Conservation (phyloP, 257 asterid genomes). For the Solanum rostratum region DNA sequence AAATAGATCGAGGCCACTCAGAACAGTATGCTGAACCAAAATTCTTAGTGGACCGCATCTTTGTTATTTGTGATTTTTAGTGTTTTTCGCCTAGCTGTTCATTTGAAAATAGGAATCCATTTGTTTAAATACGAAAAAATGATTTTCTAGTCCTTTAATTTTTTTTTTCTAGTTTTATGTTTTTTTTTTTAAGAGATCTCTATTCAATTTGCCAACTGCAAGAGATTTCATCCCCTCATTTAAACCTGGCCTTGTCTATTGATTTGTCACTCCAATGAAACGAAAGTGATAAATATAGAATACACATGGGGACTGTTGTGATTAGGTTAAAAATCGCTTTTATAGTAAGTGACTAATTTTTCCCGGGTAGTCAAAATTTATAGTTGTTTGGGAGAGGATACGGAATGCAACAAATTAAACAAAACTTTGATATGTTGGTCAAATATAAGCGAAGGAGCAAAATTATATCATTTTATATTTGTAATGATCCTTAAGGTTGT, state of each 20-base stretch:
- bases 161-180: too few species aligned
- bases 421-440: too few species aligned
- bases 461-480: too few species aligned
- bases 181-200: background rate
- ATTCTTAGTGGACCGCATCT: background rate
- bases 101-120: background rate
- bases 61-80: background rate
- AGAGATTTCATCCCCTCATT: background rate
- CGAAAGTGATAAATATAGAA: too few species aligned
- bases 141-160: background rate
- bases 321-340: too few species aligned
- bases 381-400: too few species aligned
- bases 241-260: background rate
- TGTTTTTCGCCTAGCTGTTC: background rate
- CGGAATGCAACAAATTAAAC: too few species aligned
- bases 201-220: background rate
- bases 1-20: background rate
- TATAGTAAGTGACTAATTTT: too few species aligned
- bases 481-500: too few species aligned
- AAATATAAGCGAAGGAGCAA: too few species aligned
- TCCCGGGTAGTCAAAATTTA: too few species aligned
- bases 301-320: too few species aligned
- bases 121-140: background rate
- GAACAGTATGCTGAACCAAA: background rate
- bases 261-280: background rate